Conservation (phyloP, 2,329 filamentous ascomycete genomes). For the Chrysosphaeria jannelii region DNA sequence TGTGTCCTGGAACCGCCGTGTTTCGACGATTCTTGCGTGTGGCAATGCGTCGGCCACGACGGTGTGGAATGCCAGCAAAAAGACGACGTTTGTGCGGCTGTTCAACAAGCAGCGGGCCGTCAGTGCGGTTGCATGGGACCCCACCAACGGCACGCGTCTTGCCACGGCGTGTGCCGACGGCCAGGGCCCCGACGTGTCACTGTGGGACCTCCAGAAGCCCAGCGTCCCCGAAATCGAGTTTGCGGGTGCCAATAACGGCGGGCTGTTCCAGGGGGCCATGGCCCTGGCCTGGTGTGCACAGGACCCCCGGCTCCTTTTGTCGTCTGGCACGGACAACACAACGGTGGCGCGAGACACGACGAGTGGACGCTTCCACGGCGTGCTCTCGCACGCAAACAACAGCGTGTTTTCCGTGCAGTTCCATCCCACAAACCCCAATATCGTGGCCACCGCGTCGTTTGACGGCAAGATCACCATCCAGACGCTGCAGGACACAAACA, state of each 20-base stretch:
- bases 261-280: constrained; percentile 71
- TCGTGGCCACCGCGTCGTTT: constrained; percentile 86
- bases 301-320: constrained; percentile 66
- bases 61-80: constrained; percentile 94
- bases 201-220: constrained; percentile 91
- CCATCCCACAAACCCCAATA: constrained; percentile 72
- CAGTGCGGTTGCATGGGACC: constrained; percentile 91
- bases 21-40: constrained; percentile 83
- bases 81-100: constrained; percentile 84
- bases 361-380: constrained; percentile 61
- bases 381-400: constrained; percentile 94
- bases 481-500: constrained; percentile 79
- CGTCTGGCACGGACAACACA: constrained; percentile 86
- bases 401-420: constrained; percentile 94
- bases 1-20: constrained; percentile 94
- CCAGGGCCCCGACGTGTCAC: constrained; percentile 55
- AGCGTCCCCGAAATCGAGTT: constrained; percentile 76
- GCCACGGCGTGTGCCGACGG: constrained; percentile 80
- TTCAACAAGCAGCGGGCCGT: constrained; percentile 90
- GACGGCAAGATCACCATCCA: constrained; percentile 89
- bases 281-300: constrained; percentile 89
- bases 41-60: constrained; percentile 82
- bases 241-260: constrained; percentile 76
- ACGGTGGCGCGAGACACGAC: constrained; percentile 92
- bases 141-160: constrained; percentile 78